Evolutionary conservation across 2,329 filamentous ascomycete species (phyloP).

Genomic region (Fusarium sp.): DNA sequence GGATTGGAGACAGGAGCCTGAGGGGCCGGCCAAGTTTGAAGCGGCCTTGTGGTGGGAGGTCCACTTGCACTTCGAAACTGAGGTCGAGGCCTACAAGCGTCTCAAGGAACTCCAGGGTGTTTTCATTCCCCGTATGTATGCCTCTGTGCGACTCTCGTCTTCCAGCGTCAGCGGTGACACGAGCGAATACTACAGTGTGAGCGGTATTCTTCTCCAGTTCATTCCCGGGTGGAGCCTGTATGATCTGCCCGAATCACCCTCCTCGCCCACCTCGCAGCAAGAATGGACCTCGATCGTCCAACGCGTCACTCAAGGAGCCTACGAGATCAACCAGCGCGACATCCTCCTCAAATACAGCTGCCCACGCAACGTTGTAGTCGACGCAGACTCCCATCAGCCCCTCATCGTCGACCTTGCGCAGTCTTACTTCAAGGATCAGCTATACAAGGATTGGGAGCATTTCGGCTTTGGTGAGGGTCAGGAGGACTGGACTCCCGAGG

Average conservation of each 20-base stretch:
- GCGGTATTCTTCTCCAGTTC: background rate
- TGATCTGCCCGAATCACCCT: background rate
- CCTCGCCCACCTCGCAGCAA: background rate
- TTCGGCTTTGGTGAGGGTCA: background rate
- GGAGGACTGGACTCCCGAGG: background rate
- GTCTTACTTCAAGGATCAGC: background rate
- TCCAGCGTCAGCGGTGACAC: rapidly evolving
- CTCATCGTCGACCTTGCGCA: background rate
- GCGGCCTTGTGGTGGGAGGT: background rate
- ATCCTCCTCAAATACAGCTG: background rate
- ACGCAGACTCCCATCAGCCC: background rate
- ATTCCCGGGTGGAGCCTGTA: rapidly evolving
- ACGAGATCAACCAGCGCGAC: background rate
- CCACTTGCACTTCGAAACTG: background rate
- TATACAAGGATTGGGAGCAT: background rate
- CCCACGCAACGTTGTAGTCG: background rate
- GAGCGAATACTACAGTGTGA: background rate
- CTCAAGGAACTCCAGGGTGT: background rate
- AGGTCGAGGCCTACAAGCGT: background rate
- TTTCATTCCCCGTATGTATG: background rate
- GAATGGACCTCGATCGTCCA: background rate
- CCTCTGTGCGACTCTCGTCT: background rate
- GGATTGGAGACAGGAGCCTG: background rate
- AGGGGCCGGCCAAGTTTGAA: background rate
- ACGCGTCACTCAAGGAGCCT: background rate